Percentiles rank a stretch among this genome's conserved stretches.
Conservation (phyloP, 139 green algal genomes). For the Chlorella sp. region DNA sequence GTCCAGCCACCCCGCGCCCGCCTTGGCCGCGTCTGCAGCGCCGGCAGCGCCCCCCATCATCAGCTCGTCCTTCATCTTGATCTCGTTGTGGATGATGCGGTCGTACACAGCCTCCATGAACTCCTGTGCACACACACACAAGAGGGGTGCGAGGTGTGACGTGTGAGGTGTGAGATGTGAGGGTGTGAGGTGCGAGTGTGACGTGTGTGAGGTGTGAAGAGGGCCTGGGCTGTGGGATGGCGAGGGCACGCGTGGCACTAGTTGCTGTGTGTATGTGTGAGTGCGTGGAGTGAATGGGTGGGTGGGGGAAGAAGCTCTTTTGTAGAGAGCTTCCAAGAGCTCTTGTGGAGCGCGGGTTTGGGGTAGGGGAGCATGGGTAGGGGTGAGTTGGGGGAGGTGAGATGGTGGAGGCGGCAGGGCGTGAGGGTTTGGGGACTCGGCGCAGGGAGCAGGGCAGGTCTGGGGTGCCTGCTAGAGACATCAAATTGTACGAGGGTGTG, state of each 20-base stretch:
- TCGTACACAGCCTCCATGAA: conserved; percentile 95
- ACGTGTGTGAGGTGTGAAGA: no score
- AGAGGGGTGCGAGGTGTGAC: background rate
- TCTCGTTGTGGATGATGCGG: conserved; percentile 95
- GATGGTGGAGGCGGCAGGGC: no score
- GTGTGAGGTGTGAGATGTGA: background rate
- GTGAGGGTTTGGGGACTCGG: background rate
- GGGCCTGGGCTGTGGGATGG: background rate
- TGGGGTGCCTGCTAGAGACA: background rate
- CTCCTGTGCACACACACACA: conserved; percentile 43
- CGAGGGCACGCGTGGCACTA: background rate
- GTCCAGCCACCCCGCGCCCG: conserved; percentile 54
- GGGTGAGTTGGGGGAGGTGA: no score
- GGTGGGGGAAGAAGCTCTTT: no score
- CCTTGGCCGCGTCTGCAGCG: background rate
- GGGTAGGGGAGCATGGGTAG: background rate
- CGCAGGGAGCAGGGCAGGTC: background rate
- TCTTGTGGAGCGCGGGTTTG: no score
- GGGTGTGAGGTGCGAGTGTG: no score
- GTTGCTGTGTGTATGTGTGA: no score
- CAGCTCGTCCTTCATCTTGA: conserved; percentile 90
- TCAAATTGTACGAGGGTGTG: background rate
- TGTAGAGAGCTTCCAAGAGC: no score
- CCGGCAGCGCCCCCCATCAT: conserved; percentile 5
- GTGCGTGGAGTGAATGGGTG: no score